Evolutionary conservation across 139 green algal species (phyloP), one percentile per base, ranked within the genome.

Genomic region (Chlamydomonas sphaeroides): DNA sequence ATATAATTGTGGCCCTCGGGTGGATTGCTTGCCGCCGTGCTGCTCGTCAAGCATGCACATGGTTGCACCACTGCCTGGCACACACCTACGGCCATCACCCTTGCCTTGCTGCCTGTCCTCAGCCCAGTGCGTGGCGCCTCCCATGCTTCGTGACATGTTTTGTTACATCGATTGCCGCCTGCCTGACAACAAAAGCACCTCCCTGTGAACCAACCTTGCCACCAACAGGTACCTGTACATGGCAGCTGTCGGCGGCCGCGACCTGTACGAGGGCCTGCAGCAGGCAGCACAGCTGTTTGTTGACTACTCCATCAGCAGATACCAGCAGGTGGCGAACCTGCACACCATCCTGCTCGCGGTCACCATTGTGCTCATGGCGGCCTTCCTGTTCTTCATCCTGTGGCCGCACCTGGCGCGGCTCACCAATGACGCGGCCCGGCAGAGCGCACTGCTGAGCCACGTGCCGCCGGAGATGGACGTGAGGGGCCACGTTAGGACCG

Each of bases 221-320:
- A 53, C 45, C 56, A 62, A 8, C 23, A 21, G 35, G 32, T 81
- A 73, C 32, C 32, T 57, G 23, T 62, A 32, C 38, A 63, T 70
- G 75, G 69, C 69, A 28, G 4, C 7, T 23, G 62, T 83, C 32
- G 75, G 75, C 33, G 42, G 39, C 41, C 62, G n/a, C 0, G 75
- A 83, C 75, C 75, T 83, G 61, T 83, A 83, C 75, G 75, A 83
- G n/a, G 75, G 61, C 18, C 56, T 62, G 56, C 56, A 62, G 56
- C 56, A 62, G 56, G 56, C 56, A 25, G 56, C 56, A 25, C 59
- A 83, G 62, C 61, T 83, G 25, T 83, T 83, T n/a, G 75, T 72
- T 25, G 62, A 83, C 42, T 83, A 83, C 62, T 41, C n/a, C 42
- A 83, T 83, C 18, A 26, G 38, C 39, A 23, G 75, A 7, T 83